Percentiles rank a stretch among this genome's conserved stretches.
Conservation (phyloP, 495 filamentous ascomycete genomes). For the Lepidopterella palustris region DNA sequence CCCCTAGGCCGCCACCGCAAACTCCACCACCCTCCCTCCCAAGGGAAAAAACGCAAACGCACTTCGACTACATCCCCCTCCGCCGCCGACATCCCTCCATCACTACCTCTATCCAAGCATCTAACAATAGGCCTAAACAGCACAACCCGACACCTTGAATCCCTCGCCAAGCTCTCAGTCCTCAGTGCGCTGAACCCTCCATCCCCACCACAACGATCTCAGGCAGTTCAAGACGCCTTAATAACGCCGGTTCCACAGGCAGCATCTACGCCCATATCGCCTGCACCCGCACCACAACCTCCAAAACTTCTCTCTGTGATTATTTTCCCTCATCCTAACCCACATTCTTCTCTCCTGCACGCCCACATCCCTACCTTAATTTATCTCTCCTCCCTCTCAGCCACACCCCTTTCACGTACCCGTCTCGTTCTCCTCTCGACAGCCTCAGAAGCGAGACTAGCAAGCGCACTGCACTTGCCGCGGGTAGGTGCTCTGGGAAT, state of each 20-base stretch:
- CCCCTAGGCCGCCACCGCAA: conserved; percentile 51
- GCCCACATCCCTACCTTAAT: conserved; percentile 49
- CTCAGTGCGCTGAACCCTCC: too few species aligned
- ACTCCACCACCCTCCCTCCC: conserved; percentile 28
- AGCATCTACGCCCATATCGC: background rate
- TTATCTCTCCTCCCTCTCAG: conserved; percentile 40
- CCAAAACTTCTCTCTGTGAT: conserved; percentile 9
- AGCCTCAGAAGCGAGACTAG: conserved; percentile 46
- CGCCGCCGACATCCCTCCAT: conserved; percentile 31
- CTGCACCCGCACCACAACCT: background rate
- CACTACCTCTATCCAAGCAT: conserved; percentile 45
- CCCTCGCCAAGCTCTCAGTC: conserved; percentile 26
- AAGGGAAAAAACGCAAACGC: conserved; percentile 30
- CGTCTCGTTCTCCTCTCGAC: conserved; percentile 52
- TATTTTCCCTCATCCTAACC: conserved; percentile 15
- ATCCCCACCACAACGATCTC: background rate
- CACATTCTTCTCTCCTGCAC: conserved; percentile 46
- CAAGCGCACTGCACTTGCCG: conserved; percentile 47
- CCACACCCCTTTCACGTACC: conserved; percentile 45
- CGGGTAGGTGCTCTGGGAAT: conserved; percentile 55
- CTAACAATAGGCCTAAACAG: conserved; percentile 54
- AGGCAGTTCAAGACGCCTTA: background rate
- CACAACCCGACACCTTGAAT: conserved; percentile 50
- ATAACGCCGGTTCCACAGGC: background rate
- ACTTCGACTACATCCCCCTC: conserved; percentile 5